A percentile compares a stretch with the other conserved stretches of the same genome.
Conservation (phyloP, 108 stramenopile species). For the Skeletonema menzelii region DNA sequence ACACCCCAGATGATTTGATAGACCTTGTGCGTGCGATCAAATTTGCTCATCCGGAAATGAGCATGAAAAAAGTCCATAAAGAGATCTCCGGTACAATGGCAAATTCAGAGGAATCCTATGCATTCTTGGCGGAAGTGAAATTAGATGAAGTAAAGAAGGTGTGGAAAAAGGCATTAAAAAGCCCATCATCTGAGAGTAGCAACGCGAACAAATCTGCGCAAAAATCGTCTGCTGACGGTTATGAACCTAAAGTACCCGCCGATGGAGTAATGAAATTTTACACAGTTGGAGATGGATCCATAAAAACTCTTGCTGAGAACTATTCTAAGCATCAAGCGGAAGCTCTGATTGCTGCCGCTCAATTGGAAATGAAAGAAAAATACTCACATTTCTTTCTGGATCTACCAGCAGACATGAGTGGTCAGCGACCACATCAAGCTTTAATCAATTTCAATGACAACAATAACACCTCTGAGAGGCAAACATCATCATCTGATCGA, state of each 20-base stretch:
- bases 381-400: conserved; percentile 66
- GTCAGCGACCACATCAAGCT: conserved; percentile 62
- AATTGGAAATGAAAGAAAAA: conserved; percentile 15
- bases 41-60: conserved; percentile 64
- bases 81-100: conserved; percentile 56
- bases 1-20: conserved; percentile 55
- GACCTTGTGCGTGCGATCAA: conserved; percentile 64
- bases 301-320: conserved; percentile 46
- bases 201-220: neutral
- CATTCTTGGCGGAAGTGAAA: conserved; percentile 43
- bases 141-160: conserved; percentile 73
- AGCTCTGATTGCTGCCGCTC: conserved; percentile 21
- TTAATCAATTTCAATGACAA: conserved; percentile 64
- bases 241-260: neutral
- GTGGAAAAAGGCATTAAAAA: conserved; percentile 71
- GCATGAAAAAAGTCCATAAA: conserved; percentile 52
- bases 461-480: conserved; percentile 4
- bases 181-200: neutral
- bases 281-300: conserved; percentile 60
- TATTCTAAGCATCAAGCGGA: conserved; percentile 44
- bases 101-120: conserved; percentile 24
- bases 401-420: conserved; percentile 58
- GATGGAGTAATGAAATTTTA: conserved; percentile 53
- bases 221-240: neutral
- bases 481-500: conserved; percentile 7